Evolutionary conservation across 2,329 filamentous ascomycete species (phyloP).

Genomic region (Stagonosporopsis vannaccii): DNA sequence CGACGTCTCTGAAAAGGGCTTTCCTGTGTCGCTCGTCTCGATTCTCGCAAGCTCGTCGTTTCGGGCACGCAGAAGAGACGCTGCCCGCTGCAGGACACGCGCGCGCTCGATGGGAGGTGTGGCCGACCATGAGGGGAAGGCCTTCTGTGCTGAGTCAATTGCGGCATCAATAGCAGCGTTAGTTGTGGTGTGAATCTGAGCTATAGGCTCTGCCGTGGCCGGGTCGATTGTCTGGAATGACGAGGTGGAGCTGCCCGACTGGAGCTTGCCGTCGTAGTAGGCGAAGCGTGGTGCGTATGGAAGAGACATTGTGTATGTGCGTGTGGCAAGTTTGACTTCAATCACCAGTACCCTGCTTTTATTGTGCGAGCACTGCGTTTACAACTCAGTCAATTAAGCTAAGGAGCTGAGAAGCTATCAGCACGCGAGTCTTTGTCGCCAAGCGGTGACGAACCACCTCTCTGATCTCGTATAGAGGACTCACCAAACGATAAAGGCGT

Average conservation of each 20-base stretch:
- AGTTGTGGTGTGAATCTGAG: conserved; percentile 75
- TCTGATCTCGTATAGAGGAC: background rate
- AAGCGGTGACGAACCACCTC: conserved; percentile 8
- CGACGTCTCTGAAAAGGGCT: conserved; percentile 83
- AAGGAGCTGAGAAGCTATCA: background rate
- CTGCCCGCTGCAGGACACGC: conserved; percentile 79
- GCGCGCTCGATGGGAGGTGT: conserved; percentile 78
- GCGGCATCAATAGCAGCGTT: conserved; percentile 73
- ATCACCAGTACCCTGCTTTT: background rate
- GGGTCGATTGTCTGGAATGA: conserved; percentile 79
- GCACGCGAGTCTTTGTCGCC: background rate
- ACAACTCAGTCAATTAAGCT: background rate
- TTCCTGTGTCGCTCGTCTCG: conserved; percentile 87
- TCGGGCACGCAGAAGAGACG: conserved; percentile 72
- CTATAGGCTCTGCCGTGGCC: conserved; percentile 71
- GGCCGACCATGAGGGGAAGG: conserved; percentile 78
- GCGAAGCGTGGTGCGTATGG: conserved; percentile 66
- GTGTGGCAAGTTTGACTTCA: background rate
- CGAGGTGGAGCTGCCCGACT: conserved; percentile 65
- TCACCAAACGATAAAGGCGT: conserved; percentile 10
- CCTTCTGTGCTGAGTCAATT: conserved; percentile 71
- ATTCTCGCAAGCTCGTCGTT: conserved; percentile 81
- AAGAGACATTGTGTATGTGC: conserved; percentile 37
- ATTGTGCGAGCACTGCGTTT: background rate
- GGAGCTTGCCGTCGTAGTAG: conserved; percentile 76